Conservation (phyloP, 2,329 filamentous ascomycete genomes). For the Beauveria scarabaeidicola region DNA sequence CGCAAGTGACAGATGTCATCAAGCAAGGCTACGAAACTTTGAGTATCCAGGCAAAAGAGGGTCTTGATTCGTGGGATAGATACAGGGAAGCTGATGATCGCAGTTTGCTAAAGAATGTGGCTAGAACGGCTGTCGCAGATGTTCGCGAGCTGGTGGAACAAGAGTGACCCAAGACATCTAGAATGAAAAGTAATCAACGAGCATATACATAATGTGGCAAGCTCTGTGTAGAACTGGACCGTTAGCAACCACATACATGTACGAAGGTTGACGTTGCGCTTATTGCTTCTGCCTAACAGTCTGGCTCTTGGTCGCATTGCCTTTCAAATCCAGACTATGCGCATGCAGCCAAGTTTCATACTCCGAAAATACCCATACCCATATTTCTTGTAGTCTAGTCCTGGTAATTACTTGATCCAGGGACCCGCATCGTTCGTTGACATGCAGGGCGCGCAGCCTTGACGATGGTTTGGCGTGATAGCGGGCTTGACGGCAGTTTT, state of each 20-base stretch:
- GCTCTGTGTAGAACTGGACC: too few relatives aligned
- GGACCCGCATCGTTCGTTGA: not conserved
- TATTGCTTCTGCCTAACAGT: too few relatives aligned
- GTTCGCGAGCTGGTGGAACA: constrained; percentile 42
- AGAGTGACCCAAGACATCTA: constrained; percentile 12
- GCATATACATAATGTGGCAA: not conserved
- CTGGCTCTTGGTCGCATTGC: too few relatives aligned
- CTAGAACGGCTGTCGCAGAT: constrained; percentile 63
- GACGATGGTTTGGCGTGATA: not conserved
- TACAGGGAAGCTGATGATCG: constrained; percentile 85
- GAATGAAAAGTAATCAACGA: not conserved
- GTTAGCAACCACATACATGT: too few relatives aligned
- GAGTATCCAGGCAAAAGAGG: constrained; percentile 82
- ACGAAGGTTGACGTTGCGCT: too few relatives aligned
- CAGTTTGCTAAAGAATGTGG: constrained; percentile 76
- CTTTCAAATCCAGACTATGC: too few relatives aligned
- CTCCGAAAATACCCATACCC: too few relatives aligned
- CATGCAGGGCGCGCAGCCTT: constrained; percentile 8
- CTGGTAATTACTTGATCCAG: too few relatives aligned
- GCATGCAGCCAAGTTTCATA: too few relatives aligned
- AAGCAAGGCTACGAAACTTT: constrained; percentile 94
- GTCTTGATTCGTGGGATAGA: constrained; percentile 73
- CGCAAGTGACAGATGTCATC: constrained; percentile 82
- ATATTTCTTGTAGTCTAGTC: too few relatives aligned
- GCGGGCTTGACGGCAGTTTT: not conserved